These are phyloP conservation scores for Yarrowia phangngaensis DNA, from an alignment of 805 yeast genomes.

Conservation along the genomic window DNA sequence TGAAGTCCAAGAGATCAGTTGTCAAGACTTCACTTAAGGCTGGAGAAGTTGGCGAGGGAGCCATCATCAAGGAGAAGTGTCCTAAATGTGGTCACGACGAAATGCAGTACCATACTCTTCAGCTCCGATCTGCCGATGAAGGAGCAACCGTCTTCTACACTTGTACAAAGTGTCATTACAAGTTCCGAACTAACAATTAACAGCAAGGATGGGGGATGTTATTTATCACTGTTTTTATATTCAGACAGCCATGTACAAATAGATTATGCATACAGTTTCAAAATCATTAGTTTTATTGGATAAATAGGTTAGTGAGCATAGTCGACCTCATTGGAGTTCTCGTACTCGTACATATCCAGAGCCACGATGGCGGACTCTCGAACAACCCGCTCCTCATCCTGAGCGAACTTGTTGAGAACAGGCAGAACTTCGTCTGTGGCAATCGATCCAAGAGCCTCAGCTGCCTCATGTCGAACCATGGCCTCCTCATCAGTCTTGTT, in stretches of 20 bases:
- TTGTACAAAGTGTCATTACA: slow-evolving; percentile 87
- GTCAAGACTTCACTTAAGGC: slow-evolving; percentile 80
- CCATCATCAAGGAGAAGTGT: slow-evolving; percentile 94
- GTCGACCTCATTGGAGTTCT: slow-evolving; percentile 76
- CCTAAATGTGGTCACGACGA: slow-evolving; percentile 98
- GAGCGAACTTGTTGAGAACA: slow-evolving; percentile 69
- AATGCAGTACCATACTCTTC: slow-evolving; percentile 96
- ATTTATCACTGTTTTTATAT: slow-evolving; percentile 11
- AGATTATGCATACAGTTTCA: not conserved
- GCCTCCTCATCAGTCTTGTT: slow-evolving; percentile 79
- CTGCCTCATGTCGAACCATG: slow-evolving; percentile 99
- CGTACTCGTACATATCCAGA: slow-evolving; percentile 95
- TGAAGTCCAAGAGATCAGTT: slow-evolving; percentile 76
- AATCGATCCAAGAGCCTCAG: slow-evolving; percentile 95
- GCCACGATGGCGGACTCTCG: slow-evolving; percentile 97
- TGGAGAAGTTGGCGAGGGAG: slow-evolving; percentile 87
- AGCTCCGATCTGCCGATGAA: slow-evolving; percentile 96
- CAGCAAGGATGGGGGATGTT: not conserved
- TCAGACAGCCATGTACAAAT: not conserved
- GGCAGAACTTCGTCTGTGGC: slow-evolving; percentile 96
- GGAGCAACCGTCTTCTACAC: slow-evolving; percentile 98
- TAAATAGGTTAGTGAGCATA: slow-evolving; percentile 45
- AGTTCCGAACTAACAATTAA: slow-evolving; percentile 88
- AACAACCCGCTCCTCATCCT: slow-evolving; percentile 83
- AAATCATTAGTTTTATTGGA: not conserved